These are phyloP conservation scores for Zoysia japonica DNA, from an alignment of 176 grass and related monocot species.

Conservation along the genomic window DNA sequence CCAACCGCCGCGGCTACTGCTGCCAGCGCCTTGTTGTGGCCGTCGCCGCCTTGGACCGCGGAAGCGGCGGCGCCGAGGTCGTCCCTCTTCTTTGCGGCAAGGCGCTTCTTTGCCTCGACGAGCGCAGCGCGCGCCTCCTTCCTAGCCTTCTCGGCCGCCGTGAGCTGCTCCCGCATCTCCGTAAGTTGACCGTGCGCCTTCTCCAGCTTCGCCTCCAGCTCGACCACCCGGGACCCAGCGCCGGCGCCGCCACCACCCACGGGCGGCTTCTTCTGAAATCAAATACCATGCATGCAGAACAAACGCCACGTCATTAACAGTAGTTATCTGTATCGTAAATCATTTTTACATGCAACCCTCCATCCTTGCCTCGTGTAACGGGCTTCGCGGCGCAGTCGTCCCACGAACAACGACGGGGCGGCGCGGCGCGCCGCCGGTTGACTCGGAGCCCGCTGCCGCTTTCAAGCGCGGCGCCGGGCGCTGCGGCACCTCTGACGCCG, in stretches of 20 bases:
- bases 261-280: constrained; percentile 57
- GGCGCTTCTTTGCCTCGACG: constrained; percentile 60
- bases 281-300: not conserved
- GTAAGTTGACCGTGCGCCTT: constrained; percentile 59
- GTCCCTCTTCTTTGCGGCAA: constrained; percentile 34
- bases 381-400: constrained; percentile 46
- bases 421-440: constrained; percentile 44
- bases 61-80: not conserved
- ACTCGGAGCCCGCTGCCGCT: constrained; percentile 35
- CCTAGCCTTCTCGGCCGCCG: constrained; percentile 57
- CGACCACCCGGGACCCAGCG: constrained; percentile 52
- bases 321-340: not conserved
- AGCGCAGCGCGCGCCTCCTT: constrained; percentile 64
- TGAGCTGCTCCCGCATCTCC: constrained; percentile 64
- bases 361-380: constrained; percentile 63
- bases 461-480: constrained; percentile 41
- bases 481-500: constrained; percentile 52
- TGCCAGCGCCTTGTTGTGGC: constrained; percentile 3
- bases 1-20: constrained; percentile 3
- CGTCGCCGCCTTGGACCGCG: not conserved
- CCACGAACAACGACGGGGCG: constrained; percentile 37
- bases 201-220: constrained; percentile 72
- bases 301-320: not conserved
- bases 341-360: not conserved
- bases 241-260: constrained; percentile 24